Evolutionary conservation across 805 yeast genomes (phyloP).

Genomic region (Suhomyces pyralidae): DNA sequence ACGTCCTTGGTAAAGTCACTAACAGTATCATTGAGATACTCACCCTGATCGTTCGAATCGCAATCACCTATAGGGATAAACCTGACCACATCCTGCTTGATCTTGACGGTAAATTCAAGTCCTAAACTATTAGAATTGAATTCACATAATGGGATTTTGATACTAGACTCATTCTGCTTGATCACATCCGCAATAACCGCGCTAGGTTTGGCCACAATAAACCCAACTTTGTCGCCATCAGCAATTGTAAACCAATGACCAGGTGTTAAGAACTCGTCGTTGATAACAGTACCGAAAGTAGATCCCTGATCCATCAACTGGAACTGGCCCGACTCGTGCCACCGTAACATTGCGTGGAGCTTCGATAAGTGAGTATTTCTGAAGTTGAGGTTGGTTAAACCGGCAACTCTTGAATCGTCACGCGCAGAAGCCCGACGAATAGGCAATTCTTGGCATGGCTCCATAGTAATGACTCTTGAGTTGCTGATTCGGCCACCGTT

Average conservation of each 20-base stretch:
- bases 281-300: constrained; percentile 39
- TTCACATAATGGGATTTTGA: constrained; percentile 17
- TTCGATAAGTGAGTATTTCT: constrained; percentile 37
- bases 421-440: constrained; percentile 31
- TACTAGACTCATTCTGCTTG: constrained; percentile 10
- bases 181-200: constrained; percentile 13
- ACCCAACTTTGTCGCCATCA: constrained; percentile 31
- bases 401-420: constrained; percentile 24
- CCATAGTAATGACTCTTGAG: constrained; percentile 10
- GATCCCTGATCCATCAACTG: constrained; percentile 30
- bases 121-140: constrained; percentile 22
- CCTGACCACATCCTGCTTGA: constrained; percentile 11
- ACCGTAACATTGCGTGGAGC: constrained; percentile 30
- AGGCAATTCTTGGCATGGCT: constrained; percentile 13
- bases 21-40: constrained; percentile 3
- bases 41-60: constrained; percentile 6
- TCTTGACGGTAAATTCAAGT: constrained; percentile 16
- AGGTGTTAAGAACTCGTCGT: constrained; percentile 14
- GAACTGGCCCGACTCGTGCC: constrained; percentile 15
- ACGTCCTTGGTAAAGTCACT: constrained; percentile 3
- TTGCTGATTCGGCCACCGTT: constrained; percentile 1
- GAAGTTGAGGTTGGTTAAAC: constrained; percentile 29
- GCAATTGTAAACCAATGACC: constrained; percentile 11
- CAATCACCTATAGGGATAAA: constrained; percentile 12
- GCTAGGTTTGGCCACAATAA: constrained; percentile 33